A percentile compares a stretch with the other conserved stretches of the same genome.
phyloP scores from a whole-genome alignment of 371 early-diverging fungal genomes.

The Lichtheimia ramosa region DNA sequence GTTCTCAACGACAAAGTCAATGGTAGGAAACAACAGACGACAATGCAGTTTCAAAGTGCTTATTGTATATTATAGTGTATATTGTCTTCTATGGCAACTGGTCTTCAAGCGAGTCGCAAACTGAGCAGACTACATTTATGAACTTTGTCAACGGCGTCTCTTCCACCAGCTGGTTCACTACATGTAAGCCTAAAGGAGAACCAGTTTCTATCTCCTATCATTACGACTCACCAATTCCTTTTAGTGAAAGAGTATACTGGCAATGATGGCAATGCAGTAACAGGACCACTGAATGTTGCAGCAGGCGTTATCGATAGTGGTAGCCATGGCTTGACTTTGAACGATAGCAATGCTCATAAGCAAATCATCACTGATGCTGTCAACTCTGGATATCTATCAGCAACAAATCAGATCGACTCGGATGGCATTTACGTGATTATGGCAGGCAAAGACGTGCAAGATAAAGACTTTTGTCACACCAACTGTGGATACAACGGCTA shows the following conservation, averaged over 20 bases:
- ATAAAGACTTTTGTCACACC: constrained; percentile 37
- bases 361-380: constrained; percentile 45
- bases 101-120: constrained; percentile 28
- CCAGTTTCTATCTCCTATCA: background rate
- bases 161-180: constrained; percentile 41
- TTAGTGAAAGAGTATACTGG: constrained; percentile 44
- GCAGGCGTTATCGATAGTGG: constrained; percentile 46
- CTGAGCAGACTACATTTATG: constrained; percentile 43
- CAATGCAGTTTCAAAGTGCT: background rate
- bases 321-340: constrained; percentile 40
- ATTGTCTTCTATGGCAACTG: constrained; percentile 57
- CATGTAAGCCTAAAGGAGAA: constrained; percentile 25
- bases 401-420: constrained; percentile 36
- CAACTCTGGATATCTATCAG: constrained; percentile 46
- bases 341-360: constrained; percentile 29
- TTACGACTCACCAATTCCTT: background rate
- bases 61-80: constrained; percentile 28
- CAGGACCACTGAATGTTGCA: constrained; percentile 47
- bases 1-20: constrained; percentile 44
- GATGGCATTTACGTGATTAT: constrained; percentile 52
- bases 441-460: constrained; percentile 39
- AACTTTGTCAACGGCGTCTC: constrained; percentile 48
- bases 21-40: constrained; percentile 21
- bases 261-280: constrained; percentile 34
- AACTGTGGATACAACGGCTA: constrained; percentile 52